Evolutionary conservation across 2,329 filamentous ascomycete species (phyloP).

Genomic region (Cladosporium austrohemisphaericum): DNA sequence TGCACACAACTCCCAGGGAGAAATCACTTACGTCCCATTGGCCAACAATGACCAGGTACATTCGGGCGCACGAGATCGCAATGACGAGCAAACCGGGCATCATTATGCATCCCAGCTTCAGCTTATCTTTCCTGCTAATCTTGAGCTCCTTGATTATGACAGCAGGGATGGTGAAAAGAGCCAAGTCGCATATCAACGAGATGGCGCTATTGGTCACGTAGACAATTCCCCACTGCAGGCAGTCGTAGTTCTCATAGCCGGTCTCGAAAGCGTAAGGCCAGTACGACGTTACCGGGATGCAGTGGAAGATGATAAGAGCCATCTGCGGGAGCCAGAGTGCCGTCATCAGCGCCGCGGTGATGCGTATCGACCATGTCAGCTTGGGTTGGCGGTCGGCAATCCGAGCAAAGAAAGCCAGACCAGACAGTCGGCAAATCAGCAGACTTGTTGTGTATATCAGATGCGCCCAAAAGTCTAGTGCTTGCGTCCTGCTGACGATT

Average conservation of each 20-base stretch:
- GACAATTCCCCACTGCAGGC: constrained; percentile 50
- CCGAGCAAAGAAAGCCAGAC: constrained; percentile 51
- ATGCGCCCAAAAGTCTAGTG: constrained; percentile 50
- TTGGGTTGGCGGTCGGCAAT: constrained; percentile 40
- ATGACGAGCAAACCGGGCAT: constrained; percentile 50
- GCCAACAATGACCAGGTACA: constrained; percentile 47
- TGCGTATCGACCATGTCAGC: constrained; percentile 36
- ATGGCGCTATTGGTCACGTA: constrained; percentile 51
- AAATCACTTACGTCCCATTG: constrained; percentile 34
- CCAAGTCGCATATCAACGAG: constrained; percentile 49
- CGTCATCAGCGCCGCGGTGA: constrained; percentile 36
- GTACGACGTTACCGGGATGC: constrained; percentile 47
- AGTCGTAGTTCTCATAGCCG: constrained; percentile 40
- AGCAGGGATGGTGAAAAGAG: constrained; percentile 50
- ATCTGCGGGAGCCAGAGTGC: constrained; percentile 48
- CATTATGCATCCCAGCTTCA: constrained; percentile 47
- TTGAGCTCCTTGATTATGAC: constrained; percentile 47
- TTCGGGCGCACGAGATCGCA: constrained; percentile 46
- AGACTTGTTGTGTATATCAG: constrained; percentile 51
- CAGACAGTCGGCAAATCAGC: constrained; percentile 50
- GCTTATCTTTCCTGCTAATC: constrained; percentile 43
- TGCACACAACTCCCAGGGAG: too few relatives aligned
- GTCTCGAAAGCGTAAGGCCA: constrained; percentile 53
- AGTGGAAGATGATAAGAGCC: constrained; percentile 51
- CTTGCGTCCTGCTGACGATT: constrained; percentile 42